Base-by-base conservation (phyloP, 176 grass and related monocot species). In the Carex littledalei region DNA sequence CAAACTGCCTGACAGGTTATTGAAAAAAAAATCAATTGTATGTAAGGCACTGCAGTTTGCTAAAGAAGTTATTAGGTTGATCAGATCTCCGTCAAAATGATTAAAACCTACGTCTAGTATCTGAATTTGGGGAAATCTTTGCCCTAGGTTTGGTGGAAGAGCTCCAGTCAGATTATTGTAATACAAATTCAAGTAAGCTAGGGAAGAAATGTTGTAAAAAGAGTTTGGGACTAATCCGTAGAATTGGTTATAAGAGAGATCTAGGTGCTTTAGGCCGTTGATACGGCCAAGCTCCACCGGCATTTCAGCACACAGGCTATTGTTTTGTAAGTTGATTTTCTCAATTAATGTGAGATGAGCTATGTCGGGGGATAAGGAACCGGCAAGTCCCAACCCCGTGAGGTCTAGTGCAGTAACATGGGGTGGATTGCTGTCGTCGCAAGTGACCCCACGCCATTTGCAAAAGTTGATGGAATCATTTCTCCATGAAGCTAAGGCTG, bases 151-250 rank as follows among this genome's bases (percentile, higher is more conserved):
- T 20, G 22, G 8, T 21, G 86, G 84, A 83, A 91, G 56, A 12
- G 75, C 7, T 21, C 90, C 90, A 1, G 3, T 13, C 6, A 91
- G 63, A 5, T 1, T 26, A 26, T 91, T 91, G 0, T 0, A 0
- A 0, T 1, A 61, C 18, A 86, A 26, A 72, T 0, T 0, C 56
- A 91, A 79, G 58, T 41, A 64, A 21, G 9, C 15, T 5, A 91
- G 35, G n/a, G 78, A 11, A 11, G 86, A 85, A 4, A 85, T 83
- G 70, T 91, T 88, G 53, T 86, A 91, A 2, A 91, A 2, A 53
- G 86, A 85, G 39, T 1, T 14, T 32, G 88, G 88, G 24, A 90
- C 11, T 60, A 8, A 60, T 60, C 58, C 58, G 6, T 60, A 60
- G 16, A 60, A 60, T 2, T 60, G 58, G 18, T 60, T 60, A 18